These are phyloP conservation scores for Acacia pycnantha DNA, from an alignment of 331 rosid species.

Conservation along the genomic window DNA sequence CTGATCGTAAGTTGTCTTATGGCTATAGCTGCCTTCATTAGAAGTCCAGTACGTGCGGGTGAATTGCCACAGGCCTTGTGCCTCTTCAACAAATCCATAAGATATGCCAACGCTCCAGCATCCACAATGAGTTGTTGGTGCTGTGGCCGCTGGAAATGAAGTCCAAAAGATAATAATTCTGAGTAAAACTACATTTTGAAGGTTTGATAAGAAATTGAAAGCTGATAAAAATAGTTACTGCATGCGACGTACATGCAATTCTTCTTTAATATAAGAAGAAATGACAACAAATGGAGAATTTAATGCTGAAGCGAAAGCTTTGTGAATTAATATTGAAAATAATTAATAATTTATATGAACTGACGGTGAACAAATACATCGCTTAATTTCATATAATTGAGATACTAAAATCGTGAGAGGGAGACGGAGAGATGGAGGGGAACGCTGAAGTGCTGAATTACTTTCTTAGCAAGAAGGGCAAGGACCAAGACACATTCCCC, in stretches of 20 bases:
- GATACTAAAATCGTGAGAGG: neutral
- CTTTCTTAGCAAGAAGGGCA: slow-evolving; percentile 48
- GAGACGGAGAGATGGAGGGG: neutral
- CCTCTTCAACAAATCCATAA: slow-evolving; percentile 60
- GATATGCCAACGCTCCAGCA: slow-evolving; percentile 70
- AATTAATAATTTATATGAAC: neutral
- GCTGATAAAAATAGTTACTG: neutral
- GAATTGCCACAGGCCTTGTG: slow-evolving; percentile 35
- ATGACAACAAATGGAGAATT: too few species aligned
- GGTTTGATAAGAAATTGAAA: neutral
- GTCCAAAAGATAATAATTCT: neutral
- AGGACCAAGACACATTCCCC: slow-evolving; percentile 36
- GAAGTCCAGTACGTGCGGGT: slow-evolving; percentile 51
- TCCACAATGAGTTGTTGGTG: slow-evolving; percentile 74
- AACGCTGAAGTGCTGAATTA: slow-evolving; percentile 15
- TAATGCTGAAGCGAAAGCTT: too few species aligned
- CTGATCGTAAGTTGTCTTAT: slow-evolving; percentile 81
- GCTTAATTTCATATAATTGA: neutral
- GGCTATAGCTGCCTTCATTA: slow-evolving; percentile 81
- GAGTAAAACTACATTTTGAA: neutral
- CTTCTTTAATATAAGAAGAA: too few species aligned
- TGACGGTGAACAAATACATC: neutral
- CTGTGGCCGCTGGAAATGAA: slow-evolving; percentile 58
- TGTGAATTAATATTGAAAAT: too few species aligned
- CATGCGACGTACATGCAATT: too few species aligned